These are phyloP conservation scores for Odontarrhena argentea DNA, from an alignment of 345 rosid species.

Conservation along the genomic window DNA sequence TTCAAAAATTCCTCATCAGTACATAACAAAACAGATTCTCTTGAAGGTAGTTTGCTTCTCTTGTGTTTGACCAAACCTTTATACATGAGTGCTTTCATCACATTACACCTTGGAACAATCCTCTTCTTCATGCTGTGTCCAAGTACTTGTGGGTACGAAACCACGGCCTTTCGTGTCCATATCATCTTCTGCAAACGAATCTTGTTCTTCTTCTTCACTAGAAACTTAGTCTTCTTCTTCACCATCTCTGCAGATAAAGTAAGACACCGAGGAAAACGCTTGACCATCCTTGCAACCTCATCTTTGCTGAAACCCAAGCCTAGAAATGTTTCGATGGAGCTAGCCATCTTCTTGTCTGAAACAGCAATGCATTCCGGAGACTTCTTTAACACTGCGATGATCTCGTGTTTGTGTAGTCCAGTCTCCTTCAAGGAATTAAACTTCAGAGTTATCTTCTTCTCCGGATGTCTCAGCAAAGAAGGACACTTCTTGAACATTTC, in stretches of 20 bases:
- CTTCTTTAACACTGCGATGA: not conserved
- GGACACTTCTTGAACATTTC: slow-evolving; percentile 39
- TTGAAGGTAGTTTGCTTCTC: not conserved
- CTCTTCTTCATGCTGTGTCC: slow-evolving; percentile 39
- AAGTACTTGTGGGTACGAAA: slow-evolving; percentile 10
- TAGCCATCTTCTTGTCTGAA: slow-evolving; percentile 36
- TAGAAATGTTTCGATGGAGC: slow-evolving; percentile 30
- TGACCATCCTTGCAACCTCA: slow-evolving; percentile 24
- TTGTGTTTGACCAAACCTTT: slow-evolving; percentile 24
- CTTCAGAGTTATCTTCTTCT: slow-evolving; percentile 11
- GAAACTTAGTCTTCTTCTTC: slow-evolving; percentile 27
- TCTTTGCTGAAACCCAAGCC: slow-evolving; percentile 25
- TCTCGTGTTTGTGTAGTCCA: slow-evolving; percentile 4
- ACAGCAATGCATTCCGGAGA: not conserved
- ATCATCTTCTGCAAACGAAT: slow-evolving; percentile 18
- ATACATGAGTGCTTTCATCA: slow-evolving; percentile 34
- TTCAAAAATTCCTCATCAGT: slow-evolving; percentile 2
- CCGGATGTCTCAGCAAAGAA: not conserved
- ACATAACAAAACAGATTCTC: not conserved
- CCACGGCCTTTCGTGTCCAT: slow-evolving; percentile 28
- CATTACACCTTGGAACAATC: slow-evolving; percentile 42
- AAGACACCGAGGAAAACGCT: not conserved
- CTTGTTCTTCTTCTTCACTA: slow-evolving; percentile 40
- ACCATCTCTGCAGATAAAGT: not conserved
- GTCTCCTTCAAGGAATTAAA: not conserved